A percentile compares a stretch with the other conserved stretches of the same genome.
Conservation (phyloP, 805 yeast genomes). For the Schwanniomyces pseudopolymorphus region DNA sequence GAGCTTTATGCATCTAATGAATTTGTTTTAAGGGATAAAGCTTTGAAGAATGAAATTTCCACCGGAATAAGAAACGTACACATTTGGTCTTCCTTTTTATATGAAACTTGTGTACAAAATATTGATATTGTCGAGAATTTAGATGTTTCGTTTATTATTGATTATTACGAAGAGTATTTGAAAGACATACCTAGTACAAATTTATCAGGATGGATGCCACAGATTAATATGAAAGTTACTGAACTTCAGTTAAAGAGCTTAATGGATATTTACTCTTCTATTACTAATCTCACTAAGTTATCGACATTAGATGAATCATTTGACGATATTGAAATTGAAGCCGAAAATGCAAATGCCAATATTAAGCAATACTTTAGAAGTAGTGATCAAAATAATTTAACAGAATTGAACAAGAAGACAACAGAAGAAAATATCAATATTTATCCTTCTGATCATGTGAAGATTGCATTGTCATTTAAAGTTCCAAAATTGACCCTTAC, state of each 20-base stretch:
- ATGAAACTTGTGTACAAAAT: constrained; percentile 47
- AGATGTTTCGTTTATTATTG: constrained; percentile 60
- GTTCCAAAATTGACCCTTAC: constrained; percentile 67
- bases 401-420: background rate
- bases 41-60: constrained; percentile 51
- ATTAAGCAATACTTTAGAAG: constrained; percentile 14
- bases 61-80: constrained; percentile 74
- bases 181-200: constrained; percentile 47
- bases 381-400: background rate
- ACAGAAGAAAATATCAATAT: constrained; percentile 2
- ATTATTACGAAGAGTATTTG: constrained; percentile 46
- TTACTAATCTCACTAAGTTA: constrained; percentile 53
- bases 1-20: constrained; percentile 71
- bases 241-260: constrained; percentile 69
- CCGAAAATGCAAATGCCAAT: constrained; percentile 59
- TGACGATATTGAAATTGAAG: constrained; percentile 59
- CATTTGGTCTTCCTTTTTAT: constrained; percentile 60
- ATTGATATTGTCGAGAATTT: constrained; percentile 66
- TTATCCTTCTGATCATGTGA: constrained; percentile 28
- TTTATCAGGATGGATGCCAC: constrained; percentile 59
- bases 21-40: constrained; percentile 36
- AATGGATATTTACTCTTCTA: constrained; percentile 51
- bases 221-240: constrained; percentile 63
- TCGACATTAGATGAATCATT: constrained; percentile 37
- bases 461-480: constrained; percentile 50